phyloP scores from a whole-genome alignment of 1,139 yeast genomes.

The Pichia sp. region DNA sequence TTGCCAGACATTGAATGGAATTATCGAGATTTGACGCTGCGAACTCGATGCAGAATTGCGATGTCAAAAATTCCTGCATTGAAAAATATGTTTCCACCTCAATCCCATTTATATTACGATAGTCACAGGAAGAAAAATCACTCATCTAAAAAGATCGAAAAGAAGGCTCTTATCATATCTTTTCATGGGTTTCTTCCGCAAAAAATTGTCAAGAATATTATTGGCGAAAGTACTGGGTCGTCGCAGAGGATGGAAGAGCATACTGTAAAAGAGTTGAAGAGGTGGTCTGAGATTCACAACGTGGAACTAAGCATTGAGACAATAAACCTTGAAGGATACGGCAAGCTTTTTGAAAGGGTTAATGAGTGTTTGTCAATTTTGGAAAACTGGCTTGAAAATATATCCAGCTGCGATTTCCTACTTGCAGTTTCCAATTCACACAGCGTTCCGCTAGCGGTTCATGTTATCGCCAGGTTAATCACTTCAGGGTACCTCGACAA shows the following conservation, averaged over 20 bases:
- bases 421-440: constrained; percentile 44
- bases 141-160: constrained; percentile 17
- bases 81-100: constrained; percentile 19
- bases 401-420: constrained; percentile 40
- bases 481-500: constrained; percentile 22
- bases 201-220: constrained; percentile 43
- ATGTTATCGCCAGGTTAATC: constrained; percentile 38
- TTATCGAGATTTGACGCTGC: constrained; percentile 34
- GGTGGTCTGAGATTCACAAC: constrained; percentile 39
- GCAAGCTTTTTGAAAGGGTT: constrained; percentile 42
- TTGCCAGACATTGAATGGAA: constrained; percentile 27
- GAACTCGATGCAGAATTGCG: constrained; percentile 38
- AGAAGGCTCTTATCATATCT: constrained; percentile 42
- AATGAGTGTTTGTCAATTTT: constrained; percentile 36
- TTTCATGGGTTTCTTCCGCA: constrained; percentile 53
- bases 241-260: constrained; percentile 36
- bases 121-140: constrained; percentile 23
- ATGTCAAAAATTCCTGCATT: constrained; percentile 28
- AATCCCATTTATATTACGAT: constrained; percentile 31
- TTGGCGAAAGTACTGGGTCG: constrained; percentile 47
- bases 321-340: constrained; percentile 52
- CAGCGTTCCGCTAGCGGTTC: constrained; percentile 44
- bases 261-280: constrained; percentile 37
- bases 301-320: constrained; percentile 37
- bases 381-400: constrained; percentile 40